Conservation (phyloP, 225 moss, liverwort and hornwort species). For the Rhytidiadelphus loreus region DNA sequence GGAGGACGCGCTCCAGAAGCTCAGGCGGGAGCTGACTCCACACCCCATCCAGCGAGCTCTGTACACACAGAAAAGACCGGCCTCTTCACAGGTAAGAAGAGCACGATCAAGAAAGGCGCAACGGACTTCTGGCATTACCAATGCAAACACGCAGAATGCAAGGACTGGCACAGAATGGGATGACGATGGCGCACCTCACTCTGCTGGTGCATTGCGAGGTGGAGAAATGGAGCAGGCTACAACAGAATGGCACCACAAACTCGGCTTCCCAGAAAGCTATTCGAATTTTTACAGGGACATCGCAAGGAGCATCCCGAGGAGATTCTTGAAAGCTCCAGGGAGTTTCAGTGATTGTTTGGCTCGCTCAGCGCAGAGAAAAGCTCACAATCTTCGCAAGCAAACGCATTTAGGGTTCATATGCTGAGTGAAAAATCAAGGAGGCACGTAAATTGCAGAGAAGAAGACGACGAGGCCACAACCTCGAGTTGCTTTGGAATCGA, state of each 20-base stretch:
- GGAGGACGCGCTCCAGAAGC: conserved; percentile 1
- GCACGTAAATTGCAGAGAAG: neutral
- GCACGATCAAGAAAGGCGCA: neutral
- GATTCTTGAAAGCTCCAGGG: neutral
- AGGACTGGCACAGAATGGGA: neutral
- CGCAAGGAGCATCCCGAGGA: neutral
- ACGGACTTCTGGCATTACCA: neutral
- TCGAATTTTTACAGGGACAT: neutral
- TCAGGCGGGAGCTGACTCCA: neutral
- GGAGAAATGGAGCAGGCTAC: neutral
- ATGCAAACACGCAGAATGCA: neutral
- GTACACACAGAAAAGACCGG: neutral
- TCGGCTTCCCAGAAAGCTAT: neutral
- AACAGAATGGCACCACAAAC: neutral
- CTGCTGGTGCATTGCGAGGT: neutral
- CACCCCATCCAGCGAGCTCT: neutral
- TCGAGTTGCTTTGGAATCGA: neutral
- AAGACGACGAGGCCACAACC: neutral
- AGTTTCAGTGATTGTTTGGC: neutral
- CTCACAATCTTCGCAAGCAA: neutral
- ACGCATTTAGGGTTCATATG: neutral
- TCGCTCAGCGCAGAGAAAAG: neutral
- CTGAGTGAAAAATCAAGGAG: neutral
- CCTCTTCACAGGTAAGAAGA: neutral
- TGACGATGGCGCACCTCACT: neutral